Evolutionary conservation across 1,139 yeast genomes (phyloP).

Genomic region (Taphrina communis): DNA sequence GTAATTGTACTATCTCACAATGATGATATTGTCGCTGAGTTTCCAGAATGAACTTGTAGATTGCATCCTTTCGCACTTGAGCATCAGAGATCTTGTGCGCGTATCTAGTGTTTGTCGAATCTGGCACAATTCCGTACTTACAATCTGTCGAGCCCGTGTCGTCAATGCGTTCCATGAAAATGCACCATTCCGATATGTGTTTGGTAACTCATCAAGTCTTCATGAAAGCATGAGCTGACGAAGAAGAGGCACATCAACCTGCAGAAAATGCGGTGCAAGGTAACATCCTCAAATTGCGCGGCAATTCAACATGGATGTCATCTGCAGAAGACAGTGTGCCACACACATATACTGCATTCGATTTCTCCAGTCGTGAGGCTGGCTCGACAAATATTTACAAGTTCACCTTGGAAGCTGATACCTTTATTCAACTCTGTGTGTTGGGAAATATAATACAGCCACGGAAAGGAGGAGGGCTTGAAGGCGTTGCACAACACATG

Average conservation of each 20-base stretch:
- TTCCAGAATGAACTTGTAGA: constrained; percentile 15
- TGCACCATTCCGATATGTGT: constrained; percentile 16
- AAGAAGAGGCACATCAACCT: constrained; percentile 23
- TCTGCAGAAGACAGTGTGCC: background rate
- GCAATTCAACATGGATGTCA: background rate
- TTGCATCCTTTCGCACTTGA: constrained; percentile 1
- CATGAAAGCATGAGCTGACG: background rate
- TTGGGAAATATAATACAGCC: constrained; percentile 29
- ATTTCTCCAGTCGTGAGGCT: background rate
- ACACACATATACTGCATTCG: constrained; percentile 4
- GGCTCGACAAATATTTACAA: constrained; percentile 10
- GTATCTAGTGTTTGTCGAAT: constrained; percentile 3
- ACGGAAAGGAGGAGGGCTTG: constrained; percentile 17
- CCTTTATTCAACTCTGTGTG: constrained; percentile 17
- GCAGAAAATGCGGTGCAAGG: constrained; percentile 21
- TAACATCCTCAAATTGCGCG: constrained; percentile 10
- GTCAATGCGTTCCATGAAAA: background rate
- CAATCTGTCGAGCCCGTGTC: constrained; percentile 5
- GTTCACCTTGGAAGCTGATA: constrained; percentile 21
- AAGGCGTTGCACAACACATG: constrained; percentile 30
- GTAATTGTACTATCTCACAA: background rate
- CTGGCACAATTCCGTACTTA: constrained; percentile 7
- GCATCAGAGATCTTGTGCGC: constrained; percentile 7
- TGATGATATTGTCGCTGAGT: background rate
- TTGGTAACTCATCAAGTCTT: constrained; percentile 2